Evolutionary conservation across 2,329 filamentous ascomycete species (phyloP), one percentile per base, ranked within the genome.

Genomic region (Cylindrodendrum hubeiense): DNA sequence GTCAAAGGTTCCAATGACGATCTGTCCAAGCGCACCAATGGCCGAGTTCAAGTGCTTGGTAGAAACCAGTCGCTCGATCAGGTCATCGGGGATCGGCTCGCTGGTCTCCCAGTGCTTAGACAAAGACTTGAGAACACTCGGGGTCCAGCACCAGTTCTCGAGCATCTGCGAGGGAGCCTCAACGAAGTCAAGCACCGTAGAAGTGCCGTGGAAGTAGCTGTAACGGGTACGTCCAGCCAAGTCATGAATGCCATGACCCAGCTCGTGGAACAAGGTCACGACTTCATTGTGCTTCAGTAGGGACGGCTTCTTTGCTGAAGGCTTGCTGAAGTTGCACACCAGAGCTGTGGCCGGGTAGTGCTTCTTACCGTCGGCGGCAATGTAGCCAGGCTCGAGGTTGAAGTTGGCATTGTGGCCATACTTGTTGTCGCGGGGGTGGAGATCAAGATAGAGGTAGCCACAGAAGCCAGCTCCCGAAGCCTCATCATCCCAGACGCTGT

Each of bases 321-420:
- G 91, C 80, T 95, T 95, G 76, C 90, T 92, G 78, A 95, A 95
- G 81, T 95, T 95, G 86, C 93, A 95, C 12, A 95, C 92, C 12
- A 95, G 84, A 2, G 93, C 91, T 0, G 93, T 95, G 1, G 91
- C 91, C 6, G 93, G 92, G 77, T 94, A 95, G 61, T 89, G 86
- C 59, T 92, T 87, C 37, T 88, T 90, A 67, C 92, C 92, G 65
- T 94, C 88, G 56, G 87, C 83, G 62, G 86, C 83, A 60, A 89
- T 81, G 79, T 87, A 94, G 24, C 91, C 91, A 1, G 92, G 91
- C 79, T 93, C 90, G 2, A 96, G 79, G 79, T 90, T 93, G 83
- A 96, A 95, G 83, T 95, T 95, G 74, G 93, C 93, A 6, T 93
- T 93, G 75, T 95, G 93, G 17, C 91, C 90, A 77, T 95, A 95